Percentiles rank a stretch among this genome's conserved stretches.
These are phyloP conservation scores for Penicillium atrosanguineum DNA, from an alignment of 495 filamentous ascomycete species.

Conservation along the genomic window DNA sequence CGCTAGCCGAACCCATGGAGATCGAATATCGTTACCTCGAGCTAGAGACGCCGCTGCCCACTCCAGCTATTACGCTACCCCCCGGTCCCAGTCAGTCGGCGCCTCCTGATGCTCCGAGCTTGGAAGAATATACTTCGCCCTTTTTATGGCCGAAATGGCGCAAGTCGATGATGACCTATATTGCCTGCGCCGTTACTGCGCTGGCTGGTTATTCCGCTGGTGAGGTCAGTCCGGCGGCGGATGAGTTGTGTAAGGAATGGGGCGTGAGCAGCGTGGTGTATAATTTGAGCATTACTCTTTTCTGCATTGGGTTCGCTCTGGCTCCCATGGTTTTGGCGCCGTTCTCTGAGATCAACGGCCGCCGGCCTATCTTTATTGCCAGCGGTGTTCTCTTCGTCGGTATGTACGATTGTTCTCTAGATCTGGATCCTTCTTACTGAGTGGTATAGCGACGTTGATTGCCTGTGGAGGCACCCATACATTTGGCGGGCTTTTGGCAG, in stretches of 20 bases:
- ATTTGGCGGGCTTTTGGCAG: slow-evolving; percentile 71
- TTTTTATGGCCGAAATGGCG: slow-evolving; percentile 68
- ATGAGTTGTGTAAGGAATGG: slow-evolving; percentile 62
- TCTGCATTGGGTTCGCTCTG: slow-evolving; percentile 77
- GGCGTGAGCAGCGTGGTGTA: slow-evolving; percentile 61
- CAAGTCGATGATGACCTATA: slow-evolving; percentile 69
- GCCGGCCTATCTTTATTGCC: slow-evolving; percentile 74
- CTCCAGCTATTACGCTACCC: slow-evolving; percentile 45
- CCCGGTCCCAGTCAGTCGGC: slow-evolving; percentile 33
- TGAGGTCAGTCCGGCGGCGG: slow-evolving; percentile 67
- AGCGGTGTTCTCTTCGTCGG: slow-evolving; percentile 67
- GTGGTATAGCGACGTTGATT: slow-evolving; percentile 57
- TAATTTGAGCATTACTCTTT: slow-evolving; percentile 76
- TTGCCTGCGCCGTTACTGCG: slow-evolving; percentile 72
- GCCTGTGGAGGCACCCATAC: slow-evolving; percentile 72
- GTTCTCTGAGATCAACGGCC: slow-evolving; percentile 83
- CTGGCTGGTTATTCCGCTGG: slow-evolving; percentile 82
- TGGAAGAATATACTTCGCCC: slow-evolving; percentile 67
- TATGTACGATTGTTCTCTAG: slow-evolving; percentile 12
- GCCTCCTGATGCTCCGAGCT: slow-evolving; percentile 56
- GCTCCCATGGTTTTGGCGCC: slow-evolving; percentile 91
- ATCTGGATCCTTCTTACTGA: slow-evolving; percentile 1
- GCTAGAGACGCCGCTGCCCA: slow-evolving; percentile 64
- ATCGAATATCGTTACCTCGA: slow-evolving; percentile 73
- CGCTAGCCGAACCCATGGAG: slow-evolving; percentile 21